Evolutionary conservation across 352 stramenopile genomes (phyloP), one percentile per base, ranked within the genome.

Genomic region (Globisporangium cederbergense): DNA sequence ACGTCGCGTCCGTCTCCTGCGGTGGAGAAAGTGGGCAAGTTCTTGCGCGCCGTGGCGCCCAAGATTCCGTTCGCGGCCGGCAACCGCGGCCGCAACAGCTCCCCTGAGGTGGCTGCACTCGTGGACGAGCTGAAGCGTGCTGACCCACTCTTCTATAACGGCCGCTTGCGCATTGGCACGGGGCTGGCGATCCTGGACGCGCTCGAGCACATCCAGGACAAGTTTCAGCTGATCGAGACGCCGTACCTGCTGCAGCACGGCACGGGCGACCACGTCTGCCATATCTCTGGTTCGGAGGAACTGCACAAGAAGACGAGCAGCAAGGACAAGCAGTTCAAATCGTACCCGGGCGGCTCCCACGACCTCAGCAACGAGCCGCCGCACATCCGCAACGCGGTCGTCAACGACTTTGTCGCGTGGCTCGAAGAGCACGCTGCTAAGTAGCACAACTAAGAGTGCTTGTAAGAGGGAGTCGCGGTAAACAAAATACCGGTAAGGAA

Each of bases 231-330:
- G 22, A 89, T 92, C 51, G 78, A 88, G 53, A 80, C 75, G 62
- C 79, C 85, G n/a, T 92, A 91, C 63, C 62, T 91, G 63, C 81
- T 94, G 38, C 81, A 92, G 58, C 85, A 94, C 51, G 85, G 85
- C 28, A 77, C 71, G 20, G 75, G 64, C n/a, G 85, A 94, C 70
- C 74, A 71, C 51, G 81, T 85, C 20, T 94, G 85, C 65, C 81
- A 81, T 53, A 77, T 91, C 58, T 86, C 73, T 2, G 85, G 85
- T 28, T 92, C 85, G 2, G 74, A 85, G 14, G 74, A 68, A 11
- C 77, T 91, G 11, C 76, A 90, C 58, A 25, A 64, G 1, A 79
- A 80, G 65, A 90, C 79, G 2, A 64, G 70, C 11, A 89, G 81
- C 58, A 45, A 53, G 11, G 85, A 93, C 77, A 93, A 93, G 67